Evolutionary conservation across 2,329 filamentous ascomycete species (phyloP), one percentile per base, ranked within the genome.

Genomic region (Kalmusia sp.): DNA sequence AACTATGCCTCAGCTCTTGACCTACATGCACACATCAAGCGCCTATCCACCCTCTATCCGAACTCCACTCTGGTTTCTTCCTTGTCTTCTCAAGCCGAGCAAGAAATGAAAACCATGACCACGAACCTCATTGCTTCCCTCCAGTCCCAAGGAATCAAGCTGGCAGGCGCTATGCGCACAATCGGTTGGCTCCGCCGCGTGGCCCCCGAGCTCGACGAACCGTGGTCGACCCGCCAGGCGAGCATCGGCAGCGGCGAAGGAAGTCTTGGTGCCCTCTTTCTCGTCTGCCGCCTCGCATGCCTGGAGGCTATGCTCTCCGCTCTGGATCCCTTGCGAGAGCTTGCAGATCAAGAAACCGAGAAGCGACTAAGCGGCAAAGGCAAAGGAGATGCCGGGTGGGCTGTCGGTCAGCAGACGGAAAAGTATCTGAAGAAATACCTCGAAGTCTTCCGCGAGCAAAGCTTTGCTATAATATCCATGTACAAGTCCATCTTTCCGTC

Each of bases 371-470:
- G 21, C 9, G 58, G 58, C 8, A 52, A 64, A 47, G 51, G 70
- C 52, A 60, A 58, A 74, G 44, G 69, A 74, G 39, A 81, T 78
- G 82, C 49, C 9, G 66, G 75, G 30, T 89, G 83, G 84, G 85
- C 83, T 2, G 86, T 86, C 1, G 93, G 93, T 0, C 92, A 96
- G 67, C 95, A 98, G 72, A 97, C 93, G 1, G 95, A 98, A 73
- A 85, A 92, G 46, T 99, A 92, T 67, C 79, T 99, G 37, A 99
- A 98, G 74, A 85, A 93, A 41, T 99, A 96, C 74, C 91, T 99
- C 65, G 95, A 99, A 71, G 92, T 99, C 24, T 98, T 98, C 72
- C 89, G 95, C 47, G 95, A 99, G 75, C 95, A 99, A 75, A 96
- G 91, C 70, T 99, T 99, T 73, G 90, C 89, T 37, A 96, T 98